Evolutionary conservation across 2,329 filamentous ascomycete genomes (phyloP).

Genomic region (Fusarium globosum): DNA sequence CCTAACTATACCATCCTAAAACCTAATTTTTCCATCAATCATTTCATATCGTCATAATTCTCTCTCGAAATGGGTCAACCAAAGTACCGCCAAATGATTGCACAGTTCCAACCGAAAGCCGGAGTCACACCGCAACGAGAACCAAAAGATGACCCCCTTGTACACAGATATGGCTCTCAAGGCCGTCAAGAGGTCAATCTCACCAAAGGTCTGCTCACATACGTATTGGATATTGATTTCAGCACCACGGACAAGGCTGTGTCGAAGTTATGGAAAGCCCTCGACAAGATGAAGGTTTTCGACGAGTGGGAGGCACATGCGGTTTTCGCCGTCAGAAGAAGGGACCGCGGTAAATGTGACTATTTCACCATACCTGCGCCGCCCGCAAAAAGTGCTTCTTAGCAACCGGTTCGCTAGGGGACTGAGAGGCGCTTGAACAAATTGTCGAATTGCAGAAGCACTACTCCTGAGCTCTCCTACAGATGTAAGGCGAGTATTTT

Average conservation of each 20-base stretch:
- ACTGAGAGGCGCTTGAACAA: rapidly evolving
- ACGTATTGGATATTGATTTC: not conserved
- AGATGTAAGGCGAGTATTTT: rapidly evolving
- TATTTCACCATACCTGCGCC: rapidly evolving
- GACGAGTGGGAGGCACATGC: not conserved
- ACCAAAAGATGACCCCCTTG: not conserved
- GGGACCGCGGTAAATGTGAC: rapidly evolving
- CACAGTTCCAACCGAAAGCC: not conserved
- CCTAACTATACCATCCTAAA: not conserved
- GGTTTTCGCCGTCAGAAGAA: not conserved
- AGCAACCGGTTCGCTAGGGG: rapidly evolving
- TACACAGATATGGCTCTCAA: not conserved
- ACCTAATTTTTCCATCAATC: rapidly evolving
- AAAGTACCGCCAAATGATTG: not conserved
- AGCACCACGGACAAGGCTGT: rapidly evolving
- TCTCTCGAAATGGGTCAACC: not conserved
- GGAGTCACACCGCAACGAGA: not conserved
- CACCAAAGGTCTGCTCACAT: not conserved
- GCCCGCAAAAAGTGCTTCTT: rapidly evolving
- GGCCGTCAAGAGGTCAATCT: not conserved
- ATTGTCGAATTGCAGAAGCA: not conserved
- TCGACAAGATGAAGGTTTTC: not conserved
- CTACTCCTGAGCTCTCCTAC: rapidly evolving
- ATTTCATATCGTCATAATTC: too few species aligned
- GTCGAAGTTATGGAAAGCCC: rapidly evolving